These are phyloP conservation scores for Quercus phellos DNA, from an alignment of 331 rosid genomes.

Conservation along the genomic window DNA sequence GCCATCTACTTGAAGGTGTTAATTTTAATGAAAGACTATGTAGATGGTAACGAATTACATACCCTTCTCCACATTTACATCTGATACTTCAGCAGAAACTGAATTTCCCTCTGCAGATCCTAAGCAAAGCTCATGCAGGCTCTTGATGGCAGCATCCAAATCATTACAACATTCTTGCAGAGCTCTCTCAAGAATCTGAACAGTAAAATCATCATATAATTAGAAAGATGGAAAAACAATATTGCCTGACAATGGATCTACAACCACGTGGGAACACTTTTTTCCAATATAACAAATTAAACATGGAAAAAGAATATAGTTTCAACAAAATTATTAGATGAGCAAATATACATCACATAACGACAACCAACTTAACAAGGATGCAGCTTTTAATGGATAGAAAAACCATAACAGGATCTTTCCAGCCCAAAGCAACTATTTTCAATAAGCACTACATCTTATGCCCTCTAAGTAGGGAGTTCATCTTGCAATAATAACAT, in stretches of 20 bases:
- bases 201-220: constrained; percentile 12
- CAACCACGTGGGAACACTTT: not conserved
- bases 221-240: not conserved
- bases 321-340: not conserved
- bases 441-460: not conserved
- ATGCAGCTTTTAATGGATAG: not conserved
- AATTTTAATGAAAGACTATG: not conserved
- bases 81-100: constrained; percentile 25
- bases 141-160: constrained; percentile 73
- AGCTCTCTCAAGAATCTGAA: constrained; percentile 70
- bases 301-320: not conserved
- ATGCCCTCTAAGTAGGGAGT: not conserved
- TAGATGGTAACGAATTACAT: not conserved
- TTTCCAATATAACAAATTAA: not conserved
- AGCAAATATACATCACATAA: not conserved
- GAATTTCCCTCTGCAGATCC: constrained; percentile 38
- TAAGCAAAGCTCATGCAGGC: constrained; percentile 54
- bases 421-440: not conserved
- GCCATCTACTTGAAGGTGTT: not conserved
- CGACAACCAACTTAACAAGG: not conserved
- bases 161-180: constrained; percentile 71
- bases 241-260: not conserved
- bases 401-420: not conserved
- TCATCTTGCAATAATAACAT: not conserved
- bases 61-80: constrained; percentile 44